Evolutionary conservation across 2,329 filamentous ascomycete species (phyloP).

Genomic region (Aspergillus sp.): DNA sequence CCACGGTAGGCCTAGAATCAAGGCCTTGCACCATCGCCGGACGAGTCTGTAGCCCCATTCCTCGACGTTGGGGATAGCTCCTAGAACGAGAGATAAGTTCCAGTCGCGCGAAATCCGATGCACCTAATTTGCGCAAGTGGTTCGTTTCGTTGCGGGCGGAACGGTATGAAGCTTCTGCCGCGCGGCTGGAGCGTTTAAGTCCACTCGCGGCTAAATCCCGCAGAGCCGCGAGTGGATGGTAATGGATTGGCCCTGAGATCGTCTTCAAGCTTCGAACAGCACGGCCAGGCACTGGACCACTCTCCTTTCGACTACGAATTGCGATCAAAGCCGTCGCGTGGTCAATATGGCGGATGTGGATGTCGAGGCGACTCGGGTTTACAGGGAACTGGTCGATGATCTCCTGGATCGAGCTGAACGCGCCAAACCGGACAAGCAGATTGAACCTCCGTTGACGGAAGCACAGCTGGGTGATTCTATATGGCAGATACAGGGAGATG

Average conservation of each 20-base stretch:
- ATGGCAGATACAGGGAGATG: constrained; percentile 29
- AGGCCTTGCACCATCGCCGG: constrained; percentile 52
- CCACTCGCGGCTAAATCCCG: constrained; percentile 15
- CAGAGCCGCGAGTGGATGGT: constrained; percentile 21
- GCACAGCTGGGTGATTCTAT: constrained; percentile 43
- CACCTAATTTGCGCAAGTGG: constrained; percentile 22
- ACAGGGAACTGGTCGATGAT: constrained; percentile 47
- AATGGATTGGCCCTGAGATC: constrained; percentile 5
- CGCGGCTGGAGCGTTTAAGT: constrained; percentile 18
- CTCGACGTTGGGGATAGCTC: constrained; percentile 34
- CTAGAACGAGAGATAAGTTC: constrained; percentile 32
- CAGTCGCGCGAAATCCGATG: constrained; percentile 41
- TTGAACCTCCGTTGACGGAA: constrained; percentile 70
- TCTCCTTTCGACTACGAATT: constrained; percentile 2
- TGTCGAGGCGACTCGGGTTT: constrained; percentile 32
- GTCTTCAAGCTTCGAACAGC: background rate
- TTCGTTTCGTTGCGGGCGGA: constrained; percentile 18
- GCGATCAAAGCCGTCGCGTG: background rate
- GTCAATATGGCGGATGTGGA: constrained; percentile 27
- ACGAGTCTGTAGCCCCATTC: constrained; percentile 35
- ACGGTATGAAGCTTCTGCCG: constrained; percentile 19
- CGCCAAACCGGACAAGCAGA: constrained; percentile 51
- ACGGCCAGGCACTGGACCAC: background rate
- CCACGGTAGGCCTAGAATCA: constrained; percentile 36
- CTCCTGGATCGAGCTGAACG: constrained; percentile 53